Evolutionary conservation across 805 yeast species (phyloP).

Genomic region (Candida insectorum): DNA sequence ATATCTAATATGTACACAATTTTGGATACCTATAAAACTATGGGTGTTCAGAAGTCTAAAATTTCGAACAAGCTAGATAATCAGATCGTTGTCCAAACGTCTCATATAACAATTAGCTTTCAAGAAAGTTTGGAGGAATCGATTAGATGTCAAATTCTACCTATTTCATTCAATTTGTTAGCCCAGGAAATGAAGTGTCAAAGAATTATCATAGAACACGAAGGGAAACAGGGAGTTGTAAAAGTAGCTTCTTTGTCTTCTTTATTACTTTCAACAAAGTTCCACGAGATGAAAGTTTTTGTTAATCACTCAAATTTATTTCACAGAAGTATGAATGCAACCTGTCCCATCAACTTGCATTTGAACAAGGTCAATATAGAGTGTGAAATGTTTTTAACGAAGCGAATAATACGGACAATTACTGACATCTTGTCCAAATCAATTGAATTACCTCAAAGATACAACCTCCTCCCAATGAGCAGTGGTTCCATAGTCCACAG

Average conservation of each 20-base stretch:
- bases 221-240: background rate
- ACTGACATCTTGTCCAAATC: background rate
- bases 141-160: constrained; percentile 32
- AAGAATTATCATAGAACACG: constrained; percentile 13
- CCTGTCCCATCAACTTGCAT: constrained; percentile 11
- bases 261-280: constrained; percentile 23
- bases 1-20: constrained; percentile 2
- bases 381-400: constrained; percentile 2
- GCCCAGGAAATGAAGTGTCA: constrained; percentile 29
- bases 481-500: constrained; percentile 5
- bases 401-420: constrained; percentile 1
- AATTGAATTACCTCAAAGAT: background rate
- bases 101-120: constrained; percentile 28
- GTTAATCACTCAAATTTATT: constrained; percentile 12
- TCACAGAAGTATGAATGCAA: constrained; percentile 17
- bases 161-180: constrained; percentile 41
- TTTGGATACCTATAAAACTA: constrained; percentile 4
- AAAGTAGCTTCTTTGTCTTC: constrained; percentile 19
- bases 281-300: constrained; percentile 22
- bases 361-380: constrained; percentile 5
- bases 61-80: constrained; percentile 1
- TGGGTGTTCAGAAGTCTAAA: background rate
- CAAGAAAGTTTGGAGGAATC: constrained; percentile 13
- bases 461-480: background rate
- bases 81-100: constrained; percentile 38